Evolutionary conservation across 2,329 filamentous ascomycete species (phyloP).

Genomic region (Trichoderma guizhouense): DNA sequence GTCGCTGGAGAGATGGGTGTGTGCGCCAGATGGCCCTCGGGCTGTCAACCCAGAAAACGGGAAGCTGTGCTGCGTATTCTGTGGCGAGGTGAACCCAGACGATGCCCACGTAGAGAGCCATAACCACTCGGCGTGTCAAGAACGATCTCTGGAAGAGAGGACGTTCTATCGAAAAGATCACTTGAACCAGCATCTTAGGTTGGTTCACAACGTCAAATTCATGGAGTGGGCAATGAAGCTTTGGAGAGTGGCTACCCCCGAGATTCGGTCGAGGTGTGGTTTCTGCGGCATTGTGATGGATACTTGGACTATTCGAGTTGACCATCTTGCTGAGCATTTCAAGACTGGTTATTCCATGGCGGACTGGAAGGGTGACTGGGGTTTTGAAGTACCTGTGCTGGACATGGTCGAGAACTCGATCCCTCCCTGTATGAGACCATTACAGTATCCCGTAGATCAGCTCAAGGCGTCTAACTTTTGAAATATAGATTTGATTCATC

Average conservation of each 20-base stretch:
- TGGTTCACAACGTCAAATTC: constrained; percentile 62
- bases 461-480: constrained; percentile 41
- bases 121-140: constrained; percentile 58
- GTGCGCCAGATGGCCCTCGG: constrained; percentile 54
- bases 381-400: constrained; percentile 59
- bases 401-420: constrained; percentile 65
- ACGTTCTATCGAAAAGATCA: constrained; percentile 67
- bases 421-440: constrained; percentile 56
- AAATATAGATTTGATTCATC: constrained; percentile 58
- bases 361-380: constrained; percentile 69
- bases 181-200: constrained; percentile 61
- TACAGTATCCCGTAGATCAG: constrained; percentile 36
- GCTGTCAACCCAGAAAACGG: constrained; percentile 59
- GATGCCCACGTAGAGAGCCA: constrained; percentile 35
- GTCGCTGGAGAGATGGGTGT: constrained; percentile 65
- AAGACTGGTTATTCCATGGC: constrained; percentile 64
- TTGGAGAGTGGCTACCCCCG: constrained; percentile 59
- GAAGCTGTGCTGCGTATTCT: constrained; percentile 56
- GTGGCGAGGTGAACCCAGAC: constrained; percentile 49
- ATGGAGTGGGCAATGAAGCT: constrained; percentile 61
- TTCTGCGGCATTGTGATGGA: constrained; percentile 62
- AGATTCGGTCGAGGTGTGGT: constrained; percentile 62
- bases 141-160: constrained; percentile 58
- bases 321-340: constrained; percentile 66
- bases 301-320: constrained; percentile 57